These are phyloP conservation scores for Microglena sp. DNA, from an alignment of 139 green algal species.

Conservation along the genomic window DNA sequence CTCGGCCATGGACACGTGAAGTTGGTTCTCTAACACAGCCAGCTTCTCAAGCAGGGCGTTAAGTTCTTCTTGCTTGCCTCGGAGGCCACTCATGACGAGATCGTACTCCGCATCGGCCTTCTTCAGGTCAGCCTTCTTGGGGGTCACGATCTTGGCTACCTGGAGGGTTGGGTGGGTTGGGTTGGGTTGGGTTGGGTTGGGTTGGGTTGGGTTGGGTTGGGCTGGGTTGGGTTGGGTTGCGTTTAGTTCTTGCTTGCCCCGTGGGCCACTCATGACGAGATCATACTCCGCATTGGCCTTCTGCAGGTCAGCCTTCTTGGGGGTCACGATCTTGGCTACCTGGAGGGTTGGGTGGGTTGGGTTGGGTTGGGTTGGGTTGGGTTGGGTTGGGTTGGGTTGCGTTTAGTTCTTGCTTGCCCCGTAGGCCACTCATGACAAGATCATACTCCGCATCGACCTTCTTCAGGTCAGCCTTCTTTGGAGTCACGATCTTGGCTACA, in stretches of 20 bases:
- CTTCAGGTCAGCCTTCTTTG: constrained; percentile 50
- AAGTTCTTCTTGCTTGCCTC: constrained; percentile 57
- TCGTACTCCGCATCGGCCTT: constrained; percentile 43
- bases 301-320: constrained; percentile 50
- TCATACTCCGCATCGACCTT: too few species aligned
- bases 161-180: neutral
- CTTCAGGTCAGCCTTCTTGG: constrained; percentile 50
- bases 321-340: constrained; percentile 48
- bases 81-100: constrained; percentile 49
- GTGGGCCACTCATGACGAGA: too few species aligned
- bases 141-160: constrained; percentile 48
- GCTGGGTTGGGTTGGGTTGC: too few species aligned
- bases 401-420: too few species aligned
- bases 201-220: neutral
- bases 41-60: constrained; percentile 50
- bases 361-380: neutral
- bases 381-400: neutral
- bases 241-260: too few species aligned
- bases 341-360: neutral
- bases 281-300: too few species aligned
- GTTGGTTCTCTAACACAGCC: constrained; percentile 39
- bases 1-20: constrained; percentile 30
- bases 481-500: constrained; percentile 48
- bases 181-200: neutral
- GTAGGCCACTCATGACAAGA: too few species aligned